These are phyloP conservation scores for Botrytis byssoidea DNA, from an alignment of 2,329 filamentous ascomycete species.

Conservation along the genomic window DNA sequence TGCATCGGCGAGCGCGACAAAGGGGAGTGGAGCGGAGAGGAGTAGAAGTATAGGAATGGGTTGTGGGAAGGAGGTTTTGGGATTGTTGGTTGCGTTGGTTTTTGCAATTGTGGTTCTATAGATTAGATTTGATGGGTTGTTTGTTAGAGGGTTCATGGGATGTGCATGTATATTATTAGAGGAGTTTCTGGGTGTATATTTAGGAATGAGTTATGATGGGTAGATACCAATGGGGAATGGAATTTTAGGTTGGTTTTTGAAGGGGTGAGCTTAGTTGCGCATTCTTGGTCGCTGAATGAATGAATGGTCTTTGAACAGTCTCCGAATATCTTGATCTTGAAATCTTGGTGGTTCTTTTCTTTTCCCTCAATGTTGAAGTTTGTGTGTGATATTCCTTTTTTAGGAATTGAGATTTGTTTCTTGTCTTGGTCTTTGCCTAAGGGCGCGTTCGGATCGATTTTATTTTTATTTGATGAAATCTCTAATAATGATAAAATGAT, in stretches of 20 bases:
- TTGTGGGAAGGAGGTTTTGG: slow-evolving; percentile 39
- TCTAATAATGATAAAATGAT: too few species aligned
- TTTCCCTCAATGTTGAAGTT: too few species aligned
- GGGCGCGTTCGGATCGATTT: too few species aligned
- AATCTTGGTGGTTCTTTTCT: too few species aligned
- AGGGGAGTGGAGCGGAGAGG: slow-evolving; percentile 82
- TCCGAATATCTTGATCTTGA: too few species aligned
- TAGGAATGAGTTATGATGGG: background rate
- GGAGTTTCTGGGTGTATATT: background rate
- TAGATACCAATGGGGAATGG: background rate
- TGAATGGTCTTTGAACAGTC: too few species aligned
- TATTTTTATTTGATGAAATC: too few species aligned
- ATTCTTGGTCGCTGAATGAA: too few species aligned
- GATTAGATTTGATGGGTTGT: background rate
- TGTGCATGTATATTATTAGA: background rate
- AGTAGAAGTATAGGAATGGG: slow-evolving; percentile 69
- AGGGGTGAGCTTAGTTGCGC: too few species aligned
- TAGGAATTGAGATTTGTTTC: too few species aligned
- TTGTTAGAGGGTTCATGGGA: background rate
- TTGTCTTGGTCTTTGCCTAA: too few species aligned
- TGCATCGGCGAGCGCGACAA: slow-evolving; percentile 75
- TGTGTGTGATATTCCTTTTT: too few species aligned
- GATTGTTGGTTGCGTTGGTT: slow-evolving; percentile 18
- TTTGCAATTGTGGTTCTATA: slow-evolving; percentile 17
- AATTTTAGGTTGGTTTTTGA: background rate